Conservation (phyloP, 768 basidiomycete genomes). For the Tricholoma bakamatsutake region DNA sequence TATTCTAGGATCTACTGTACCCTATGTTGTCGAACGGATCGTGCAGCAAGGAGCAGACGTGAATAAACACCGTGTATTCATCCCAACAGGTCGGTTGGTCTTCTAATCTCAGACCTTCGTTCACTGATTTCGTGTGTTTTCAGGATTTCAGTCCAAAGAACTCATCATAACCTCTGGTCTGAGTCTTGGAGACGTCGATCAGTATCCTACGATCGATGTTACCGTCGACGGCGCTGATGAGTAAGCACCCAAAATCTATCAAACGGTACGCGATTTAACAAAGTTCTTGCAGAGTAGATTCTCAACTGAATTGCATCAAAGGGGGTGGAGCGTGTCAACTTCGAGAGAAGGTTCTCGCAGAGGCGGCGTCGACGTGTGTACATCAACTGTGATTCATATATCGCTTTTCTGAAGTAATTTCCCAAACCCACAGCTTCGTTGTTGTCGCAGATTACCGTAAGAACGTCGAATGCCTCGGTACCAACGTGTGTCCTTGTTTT, state of each 20-base stretch:
- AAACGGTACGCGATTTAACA: neutral
- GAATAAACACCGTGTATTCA: slow-evolving; percentile 81
- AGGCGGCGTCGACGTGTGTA: slow-evolving; percentile 81
- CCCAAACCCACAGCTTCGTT: slow-evolving; percentile 55
- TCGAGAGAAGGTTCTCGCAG: slow-evolving; percentile 95
- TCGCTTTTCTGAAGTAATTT: slow-evolving; percentile 1
- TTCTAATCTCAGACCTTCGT: neutral
- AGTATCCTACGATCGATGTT: slow-evolving; percentile 88
- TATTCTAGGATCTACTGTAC: slow-evolving; percentile 79
- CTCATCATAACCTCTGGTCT: slow-evolving; percentile 81
- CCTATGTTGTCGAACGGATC: slow-evolving; percentile 95
- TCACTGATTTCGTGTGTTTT: slow-evolving; percentile 2
- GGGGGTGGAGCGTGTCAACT: slow-evolving; percentile 96
- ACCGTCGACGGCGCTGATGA: slow-evolving; percentile 98
- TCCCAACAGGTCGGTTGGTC: slow-evolving; percentile 67
- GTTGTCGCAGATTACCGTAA: slow-evolving; percentile 96
- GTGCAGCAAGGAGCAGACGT: slow-evolving; percentile 70
- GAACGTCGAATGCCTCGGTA: slow-evolving; percentile 77
- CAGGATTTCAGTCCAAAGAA: slow-evolving; percentile 93
- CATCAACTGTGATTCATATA: neutral
- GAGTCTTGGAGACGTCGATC: slow-evolving; percentile 81
- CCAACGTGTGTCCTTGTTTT: slow-evolving; percentile 52
- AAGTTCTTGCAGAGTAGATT: slow-evolving; percentile 61
- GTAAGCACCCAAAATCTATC: slow-evolving; percentile 37
- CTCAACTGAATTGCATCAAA: slow-evolving; percentile 87